Conservation (phyloP, 208 protist genomes). For the Trichomonas vaginalis region DNA sequence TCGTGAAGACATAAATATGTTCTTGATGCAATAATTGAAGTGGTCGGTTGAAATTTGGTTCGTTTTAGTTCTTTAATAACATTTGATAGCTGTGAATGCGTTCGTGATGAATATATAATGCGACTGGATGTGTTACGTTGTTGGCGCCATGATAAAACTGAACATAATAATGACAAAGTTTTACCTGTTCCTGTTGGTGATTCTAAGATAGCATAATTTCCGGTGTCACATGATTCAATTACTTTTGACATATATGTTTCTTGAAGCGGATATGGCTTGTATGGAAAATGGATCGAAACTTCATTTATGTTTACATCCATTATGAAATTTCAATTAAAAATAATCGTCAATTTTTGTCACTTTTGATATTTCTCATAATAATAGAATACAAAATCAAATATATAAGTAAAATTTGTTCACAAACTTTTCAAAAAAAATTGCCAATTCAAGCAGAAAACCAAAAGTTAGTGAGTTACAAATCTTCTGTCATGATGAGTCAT, state of each 20-base stretch:
- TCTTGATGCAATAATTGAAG: not conserved
- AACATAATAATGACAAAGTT: slow-evolving; percentile 18
- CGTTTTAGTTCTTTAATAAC: slow-evolving; percentile 15
- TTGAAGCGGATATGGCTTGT: not conserved
- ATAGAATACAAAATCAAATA: too few species aligned
- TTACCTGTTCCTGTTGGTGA: slow-evolving; percentile 17
- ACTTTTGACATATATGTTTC: slow-evolving; percentile 5
- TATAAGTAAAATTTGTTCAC: too few species aligned
- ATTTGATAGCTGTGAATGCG: slow-evolving; percentile 19
- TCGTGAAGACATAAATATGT: not conserved
- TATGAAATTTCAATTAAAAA: too few species aligned
- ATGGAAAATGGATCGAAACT: not conserved
- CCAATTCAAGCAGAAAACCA: too few species aligned
- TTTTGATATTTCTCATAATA: too few species aligned
- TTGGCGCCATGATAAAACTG: not conserved
- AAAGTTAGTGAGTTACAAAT: too few species aligned
- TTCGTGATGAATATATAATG: slow-evolving; percentile 17
- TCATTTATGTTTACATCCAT: not conserved
- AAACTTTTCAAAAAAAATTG: too few species aligned
- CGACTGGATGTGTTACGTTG: not conserved
- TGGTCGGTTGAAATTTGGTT: not conserved
- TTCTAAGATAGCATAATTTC: slow-evolving; percentile 14
- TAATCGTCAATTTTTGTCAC: too few species aligned
- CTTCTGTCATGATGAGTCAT: too few species aligned
- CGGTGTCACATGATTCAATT: not conserved